These are phyloP conservation scores for Aspergillus asperescens DNA, from an alignment of 495 filamentous ascomycete species.

Conservation along the genomic window DNA sequence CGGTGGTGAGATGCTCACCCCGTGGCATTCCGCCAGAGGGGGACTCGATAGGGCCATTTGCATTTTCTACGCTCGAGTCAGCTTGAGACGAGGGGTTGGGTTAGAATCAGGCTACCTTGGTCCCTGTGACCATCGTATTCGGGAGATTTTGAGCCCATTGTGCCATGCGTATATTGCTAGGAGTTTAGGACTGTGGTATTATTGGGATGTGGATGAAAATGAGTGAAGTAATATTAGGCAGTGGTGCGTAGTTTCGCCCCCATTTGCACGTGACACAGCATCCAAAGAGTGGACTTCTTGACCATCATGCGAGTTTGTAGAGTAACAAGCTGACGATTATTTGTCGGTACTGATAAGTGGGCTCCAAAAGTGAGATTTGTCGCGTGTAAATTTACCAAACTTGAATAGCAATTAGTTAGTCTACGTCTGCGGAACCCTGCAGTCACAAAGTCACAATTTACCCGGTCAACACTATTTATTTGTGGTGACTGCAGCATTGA, in stretches of 20 bases:
- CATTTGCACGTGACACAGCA: background rate
- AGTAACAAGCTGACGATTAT: too few species aligned
- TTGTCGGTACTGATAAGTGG: too few species aligned
- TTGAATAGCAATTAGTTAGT: too few species aligned
- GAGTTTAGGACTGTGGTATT: background rate
- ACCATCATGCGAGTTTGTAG: too few species aligned
- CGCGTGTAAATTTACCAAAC: too few species aligned
- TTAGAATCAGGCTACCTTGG: constrained; percentile 8
- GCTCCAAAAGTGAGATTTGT: too few species aligned
- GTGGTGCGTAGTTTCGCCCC: background rate
- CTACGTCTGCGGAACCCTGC: too few species aligned
- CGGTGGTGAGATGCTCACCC: constrained; percentile 31
- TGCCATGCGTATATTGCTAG: background rate
- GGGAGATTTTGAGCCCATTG: constrained; percentile 19
- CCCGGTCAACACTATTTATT: too few species aligned
- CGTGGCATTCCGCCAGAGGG: constrained; percentile 38
- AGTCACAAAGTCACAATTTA: background rate
- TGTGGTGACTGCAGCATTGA: too few species aligned
- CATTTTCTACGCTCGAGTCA: constrained; percentile 1
- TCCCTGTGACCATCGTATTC: constrained; percentile 9
- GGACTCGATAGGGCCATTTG: constrained; percentile 28
- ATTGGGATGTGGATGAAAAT: background rate
- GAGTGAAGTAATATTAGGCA: background rate
- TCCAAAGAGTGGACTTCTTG: too few species aligned
- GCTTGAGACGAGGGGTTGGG: constrained; percentile 7